Evolutionary conservation across 495 filamentous ascomycete species (phyloP), one percentile per base, ranked within the genome.

Genomic region (Penicillium longicatenatum): DNA sequence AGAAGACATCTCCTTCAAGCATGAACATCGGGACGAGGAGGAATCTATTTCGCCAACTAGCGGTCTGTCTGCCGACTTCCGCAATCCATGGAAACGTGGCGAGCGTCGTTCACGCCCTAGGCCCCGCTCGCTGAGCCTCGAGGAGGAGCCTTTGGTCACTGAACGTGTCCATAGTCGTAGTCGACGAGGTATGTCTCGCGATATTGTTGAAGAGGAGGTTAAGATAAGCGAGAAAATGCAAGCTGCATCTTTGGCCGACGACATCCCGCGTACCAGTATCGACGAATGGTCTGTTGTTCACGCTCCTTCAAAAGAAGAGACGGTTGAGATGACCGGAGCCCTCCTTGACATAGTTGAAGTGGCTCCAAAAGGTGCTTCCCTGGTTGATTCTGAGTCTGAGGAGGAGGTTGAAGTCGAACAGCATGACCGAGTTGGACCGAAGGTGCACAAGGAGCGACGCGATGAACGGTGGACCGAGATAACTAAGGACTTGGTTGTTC

Each of bases 391-490:
- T 1, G 63, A 61, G 57, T 43, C 54, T 12, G 69, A 68, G 42
- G 52, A 57, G 10, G 55, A 65, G 19, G 29, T 62, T 21, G 54
- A 66, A 12, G 16, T 39, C 16, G 37, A 39, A 55, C 43, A 48
- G 60, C 42, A 24, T 54, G 71, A 43, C 61, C 76, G 72, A 14
- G 66, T 74, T n/a, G 75, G 65, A 24, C 73, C 75, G 30, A 66
- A 77, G 21, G 76, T 79, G 20, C 62, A 72, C 53, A 75, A 77
- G 37, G 64, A 73, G 31, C 66, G 63, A 19, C 70, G 82, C 51
- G 86, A 85, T 47, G 84, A 89, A 56, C 88, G 96, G 71, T 98
- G 95, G 95, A 98, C 94, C 0, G 94, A 98, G 69, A 92, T 98
- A 63, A 96, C 93, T 8, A 97, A 96, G 75, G 92, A 96, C 62